phyloP scores from a whole-genome alignment of 2,329 filamentous ascomycete species.

The Rhexocercosporidium sp. region DNA sequence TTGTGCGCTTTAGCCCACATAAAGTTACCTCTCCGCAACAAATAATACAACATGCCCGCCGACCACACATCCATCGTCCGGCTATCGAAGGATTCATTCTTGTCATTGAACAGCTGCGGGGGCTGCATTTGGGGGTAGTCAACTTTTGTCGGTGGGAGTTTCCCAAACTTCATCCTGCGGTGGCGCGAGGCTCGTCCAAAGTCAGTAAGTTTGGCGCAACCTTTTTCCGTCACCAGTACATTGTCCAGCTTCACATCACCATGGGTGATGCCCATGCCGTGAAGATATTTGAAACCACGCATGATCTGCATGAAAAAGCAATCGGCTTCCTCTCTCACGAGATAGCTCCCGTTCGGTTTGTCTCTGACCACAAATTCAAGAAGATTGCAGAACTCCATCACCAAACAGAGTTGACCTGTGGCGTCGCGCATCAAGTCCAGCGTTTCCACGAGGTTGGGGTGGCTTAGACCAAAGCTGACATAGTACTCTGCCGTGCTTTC shows the following conservation, averaged over 20 bases:
- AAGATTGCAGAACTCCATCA: background rate
- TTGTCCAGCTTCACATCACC: constrained; percentile 93
- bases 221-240: constrained; percentile 76
- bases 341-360: background rate
- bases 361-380: background rate
- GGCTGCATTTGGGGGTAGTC: background rate
- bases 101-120: background rate
- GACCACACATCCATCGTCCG: background rate
- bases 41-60: background rate
- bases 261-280: constrained; percentile 84
- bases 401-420: background rate
- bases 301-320: constrained; percentile 92
- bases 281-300: constrained; percentile 81
- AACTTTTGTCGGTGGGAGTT: background rate
- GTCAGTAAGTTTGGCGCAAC: constrained; percentile 88
- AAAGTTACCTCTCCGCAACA: background rate
- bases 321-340: background rate
- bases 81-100: background rate
- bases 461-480: background rate
- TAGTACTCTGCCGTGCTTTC: background rate
- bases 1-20: background rate
- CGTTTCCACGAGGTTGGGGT: background rate
- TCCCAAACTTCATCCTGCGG: background rate
- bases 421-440: background rate
- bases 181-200: constrained; percentile 62